These are phyloP conservation scores for Fusarium sp. DNA, from an alignment of 2,329 filamentous ascomycete genomes.

Conservation along the genomic window DNA sequence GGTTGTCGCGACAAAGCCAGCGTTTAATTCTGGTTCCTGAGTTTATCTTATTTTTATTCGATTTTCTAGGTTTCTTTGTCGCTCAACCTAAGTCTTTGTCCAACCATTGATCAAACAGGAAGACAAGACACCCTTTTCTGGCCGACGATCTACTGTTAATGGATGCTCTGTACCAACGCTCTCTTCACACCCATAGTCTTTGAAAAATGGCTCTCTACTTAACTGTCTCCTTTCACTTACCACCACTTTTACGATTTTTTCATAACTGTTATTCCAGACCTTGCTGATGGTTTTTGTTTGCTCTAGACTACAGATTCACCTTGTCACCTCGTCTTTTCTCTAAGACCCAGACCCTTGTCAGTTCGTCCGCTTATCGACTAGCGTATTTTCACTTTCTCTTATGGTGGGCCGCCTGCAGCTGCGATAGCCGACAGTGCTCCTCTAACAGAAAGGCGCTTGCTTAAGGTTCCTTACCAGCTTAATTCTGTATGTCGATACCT, in stretches of 20 bases:
- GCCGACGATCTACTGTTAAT: conserved; percentile 18
- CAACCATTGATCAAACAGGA: conserved; percentile 35
- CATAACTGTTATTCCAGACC: conserved; percentile 18
- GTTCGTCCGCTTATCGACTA: conserved; percentile 39
- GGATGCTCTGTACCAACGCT: conserved; percentile 30
- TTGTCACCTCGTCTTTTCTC: conserved; percentile 28
- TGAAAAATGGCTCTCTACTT: conserved; percentile 1
- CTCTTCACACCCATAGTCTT: conserved; percentile 16
- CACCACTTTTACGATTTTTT: conserved; percentile 11
- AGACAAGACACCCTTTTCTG: conserved; percentile 23
- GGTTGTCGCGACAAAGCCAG: conserved; percentile 36
- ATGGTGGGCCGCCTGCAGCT: conserved; percentile 44
- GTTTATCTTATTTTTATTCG: conserved; percentile 9
- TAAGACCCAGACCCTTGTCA: conserved; percentile 42
- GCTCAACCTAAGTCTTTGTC: conserved; percentile 42
- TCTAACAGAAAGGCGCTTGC: conserved; percentile 37
- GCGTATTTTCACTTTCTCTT: conserved; percentile 27
- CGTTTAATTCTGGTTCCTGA: conserved; percentile 37
- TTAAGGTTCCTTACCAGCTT: conserved; percentile 42
- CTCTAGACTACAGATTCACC: conserved; percentile 44
- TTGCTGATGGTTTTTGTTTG: conserved; percentile 46
- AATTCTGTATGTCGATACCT: conserved; percentile 48
- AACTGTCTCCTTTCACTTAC: neutral
- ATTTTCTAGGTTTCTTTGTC: conserved; percentile 38
- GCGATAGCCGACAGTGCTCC: conserved; percentile 39